phyloP scores from a whole-genome alignment of 2,329 filamentous ascomycete genomes.

The Lachnellula suecica region DNA sequence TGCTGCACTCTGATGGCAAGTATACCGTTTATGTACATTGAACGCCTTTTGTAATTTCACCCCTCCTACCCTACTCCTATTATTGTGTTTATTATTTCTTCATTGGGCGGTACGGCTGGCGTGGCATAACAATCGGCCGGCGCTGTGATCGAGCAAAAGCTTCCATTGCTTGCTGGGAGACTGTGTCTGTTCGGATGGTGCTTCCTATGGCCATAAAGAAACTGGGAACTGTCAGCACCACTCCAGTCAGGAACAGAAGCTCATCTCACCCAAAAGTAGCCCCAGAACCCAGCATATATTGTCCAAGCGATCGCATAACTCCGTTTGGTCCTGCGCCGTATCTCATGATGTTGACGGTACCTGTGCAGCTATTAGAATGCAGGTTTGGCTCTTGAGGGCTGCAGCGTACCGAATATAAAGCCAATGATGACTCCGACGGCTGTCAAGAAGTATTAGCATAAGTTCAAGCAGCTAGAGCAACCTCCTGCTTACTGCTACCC shows the following conservation, averaged over 20 bases:
- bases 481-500: constrained; percentile 79
- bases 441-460: constrained; percentile 38
- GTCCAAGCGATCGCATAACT: constrained; percentile 88
- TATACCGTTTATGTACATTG: constrained; percentile 9
- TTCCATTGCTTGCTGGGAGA: constrained; percentile 71
- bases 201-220: constrained; percentile 99
- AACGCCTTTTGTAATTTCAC: constrained; percentile 12
- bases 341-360: constrained; percentile 90
- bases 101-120: constrained; percentile 22
- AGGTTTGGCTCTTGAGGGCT: not conserved
- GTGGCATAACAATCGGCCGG: constrained; percentile 66
- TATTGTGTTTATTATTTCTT: constrained; percentile 6
- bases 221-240: constrained; percentile 36
- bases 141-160: constrained; percentile 74
- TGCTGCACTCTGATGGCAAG: not conserved
- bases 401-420: constrained; percentile 83
- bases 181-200: constrained; percentile 83
- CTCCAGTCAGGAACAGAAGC: not conserved
- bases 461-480: no score
- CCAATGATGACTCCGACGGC: constrained; percentile 95
- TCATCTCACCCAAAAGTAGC: constrained; percentile 85
- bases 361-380: constrained; percentile 42
- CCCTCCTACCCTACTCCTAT: not conserved
- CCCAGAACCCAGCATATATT: constrained; percentile 94
- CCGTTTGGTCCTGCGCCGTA: constrained; percentile 92